Evolutionary conservation across 768 basidiomycete species (phyloP).

Genomic region (Chlorophyllum brunneum): DNA sequence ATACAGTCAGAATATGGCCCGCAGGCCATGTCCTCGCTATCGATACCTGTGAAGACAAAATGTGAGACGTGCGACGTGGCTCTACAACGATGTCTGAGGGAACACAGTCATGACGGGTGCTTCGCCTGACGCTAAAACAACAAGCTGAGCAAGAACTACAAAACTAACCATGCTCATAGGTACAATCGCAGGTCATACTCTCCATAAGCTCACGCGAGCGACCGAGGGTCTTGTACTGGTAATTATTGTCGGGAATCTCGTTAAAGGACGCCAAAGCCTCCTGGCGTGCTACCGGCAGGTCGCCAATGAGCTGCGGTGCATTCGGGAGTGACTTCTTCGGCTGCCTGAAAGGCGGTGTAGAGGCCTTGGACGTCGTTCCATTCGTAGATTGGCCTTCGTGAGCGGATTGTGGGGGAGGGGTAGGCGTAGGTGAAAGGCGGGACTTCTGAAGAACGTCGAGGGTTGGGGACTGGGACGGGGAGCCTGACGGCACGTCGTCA

Average conservation of each 20-base stretch:
- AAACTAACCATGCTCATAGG: conserved; percentile 75
- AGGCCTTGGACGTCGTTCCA: conserved; percentile 32
- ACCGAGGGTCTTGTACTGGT: conserved; percentile 87
- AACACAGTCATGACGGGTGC: neutral
- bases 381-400: conserved; percentile 19
- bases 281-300: conserved; percentile 75
- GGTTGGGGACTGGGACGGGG: conserved; percentile 33
- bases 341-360: conserved; percentile 35
- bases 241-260: conserved; percentile 74
- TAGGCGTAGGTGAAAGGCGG: conserved; percentile 29
- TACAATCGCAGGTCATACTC: conserved; percentile 95
- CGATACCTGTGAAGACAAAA: conserved; percentile 42
- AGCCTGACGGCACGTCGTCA: conserved; percentile 6
- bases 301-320: conserved; percentile 67
- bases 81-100: conserved; percentile 3
- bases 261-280: conserved; percentile 70
- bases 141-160: conserved; percentile 13
- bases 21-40: conserved; percentile 68
- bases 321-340: conserved; percentile 25
- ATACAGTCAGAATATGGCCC: conserved; percentile 91
- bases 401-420: conserved; percentile 24
- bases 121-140: neutral
- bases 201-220: conserved; percentile 84
- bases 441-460: conserved; percentile 29
- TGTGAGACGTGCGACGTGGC: conserved; percentile 17